These are phyloP conservation scores for Dalbergia cochinchinensis DNA, from an alignment of 306 rosid species.

Conservation along the genomic window DNA sequence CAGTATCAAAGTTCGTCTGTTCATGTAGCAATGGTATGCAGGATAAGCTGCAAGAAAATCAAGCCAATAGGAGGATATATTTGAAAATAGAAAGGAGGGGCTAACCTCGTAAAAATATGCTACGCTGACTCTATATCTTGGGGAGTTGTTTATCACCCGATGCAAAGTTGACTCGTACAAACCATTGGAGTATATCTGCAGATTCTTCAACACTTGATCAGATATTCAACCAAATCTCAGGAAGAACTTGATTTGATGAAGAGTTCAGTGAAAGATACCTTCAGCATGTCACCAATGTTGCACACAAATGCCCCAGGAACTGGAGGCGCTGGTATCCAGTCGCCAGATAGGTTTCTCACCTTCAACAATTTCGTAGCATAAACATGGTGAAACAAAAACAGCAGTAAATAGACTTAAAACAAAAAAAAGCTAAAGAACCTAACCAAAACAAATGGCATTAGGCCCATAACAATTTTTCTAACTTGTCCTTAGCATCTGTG, in stretches of 20 bases:
- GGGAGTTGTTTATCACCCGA: slow-evolving; percentile 71
- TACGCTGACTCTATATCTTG: slow-evolving; percentile 78
- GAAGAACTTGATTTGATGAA: slow-evolving; percentile 4
- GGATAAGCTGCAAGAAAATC: slow-evolving; percentile 5
- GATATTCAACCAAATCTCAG: neutral
- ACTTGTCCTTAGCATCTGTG: neutral
- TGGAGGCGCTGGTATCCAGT: slow-evolving; percentile 96
- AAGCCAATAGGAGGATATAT: neutral
- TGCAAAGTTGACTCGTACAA: slow-evolving; percentile 90
- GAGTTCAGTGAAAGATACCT: slow-evolving; percentile 57
- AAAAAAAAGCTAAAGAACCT: too few relatives aligned
- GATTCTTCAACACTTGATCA: slow-evolving; percentile 29
- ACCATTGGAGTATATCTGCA: slow-evolving; percentile 92
- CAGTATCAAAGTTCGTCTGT: slow-evolving; percentile 90
- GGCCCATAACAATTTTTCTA: neutral
- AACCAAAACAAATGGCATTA: neutral
- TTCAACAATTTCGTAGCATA: slow-evolving; percentile 49
- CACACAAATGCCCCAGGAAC: slow-evolving; percentile 85
- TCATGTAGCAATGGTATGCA: slow-evolving; percentile 31
- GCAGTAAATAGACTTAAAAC: neutral
- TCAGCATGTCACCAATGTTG: slow-evolving; percentile 95
- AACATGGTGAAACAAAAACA: slow-evolving; percentile 19
- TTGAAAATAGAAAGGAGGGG: neutral
- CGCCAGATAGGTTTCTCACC: slow-evolving; percentile 87
- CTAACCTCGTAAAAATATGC: slow-evolving; percentile 89